Base-by-base conservation (phyloP, 306 rosid genomes). In the Dryas octopetala region DNA sequence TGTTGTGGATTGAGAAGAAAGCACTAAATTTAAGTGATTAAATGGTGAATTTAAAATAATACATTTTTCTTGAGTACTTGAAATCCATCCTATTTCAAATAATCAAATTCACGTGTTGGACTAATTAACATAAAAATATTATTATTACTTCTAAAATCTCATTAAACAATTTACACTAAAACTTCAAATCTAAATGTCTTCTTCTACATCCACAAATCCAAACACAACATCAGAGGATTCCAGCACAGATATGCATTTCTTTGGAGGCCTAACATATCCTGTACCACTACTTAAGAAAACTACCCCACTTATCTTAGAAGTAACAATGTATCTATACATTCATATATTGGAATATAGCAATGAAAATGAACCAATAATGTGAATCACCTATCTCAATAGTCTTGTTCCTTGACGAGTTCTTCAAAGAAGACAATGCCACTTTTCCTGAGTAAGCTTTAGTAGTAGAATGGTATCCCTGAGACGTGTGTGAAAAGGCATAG, bases 341-440 rank as follows among this genome's bases (percentile, higher is more conserved):
- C 45, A 13, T 26, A 40, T 23, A 70, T 47, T 38, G 40, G 17
- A 41, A 61, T 1, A 19, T 47, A 70, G 62, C 26, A 76, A 66
- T 43, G n/a, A 71, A 62, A 64, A 67, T 54, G 46, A 74, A 81
- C 40, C 70, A 74, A 12, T 53, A 15, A 71, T 17, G 78, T 68
- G 59, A 73, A 68, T 83, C 61, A 94, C 98, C 98, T 83, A 91
- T 83, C 76, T 94, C 93, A 66, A 91, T 58, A 74, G 78, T 82
- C 84, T 90, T 94, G 72, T 94, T 94, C 86, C 96, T 94, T 68
- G 98, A 91, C 62, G 88, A 76, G 80, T 79, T 87, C 86, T 88
- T 86, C 85, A 87, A 71, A 63, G 91, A 74, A 78, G 92, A 78
- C 67, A 90, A 74, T 65, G 85, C 82, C 70, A 88, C 87, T 84